Evolutionary conservation across 2,329 filamentous ascomycete genomes (phyloP).

Genomic region (Cladosporium sp.): DNA sequence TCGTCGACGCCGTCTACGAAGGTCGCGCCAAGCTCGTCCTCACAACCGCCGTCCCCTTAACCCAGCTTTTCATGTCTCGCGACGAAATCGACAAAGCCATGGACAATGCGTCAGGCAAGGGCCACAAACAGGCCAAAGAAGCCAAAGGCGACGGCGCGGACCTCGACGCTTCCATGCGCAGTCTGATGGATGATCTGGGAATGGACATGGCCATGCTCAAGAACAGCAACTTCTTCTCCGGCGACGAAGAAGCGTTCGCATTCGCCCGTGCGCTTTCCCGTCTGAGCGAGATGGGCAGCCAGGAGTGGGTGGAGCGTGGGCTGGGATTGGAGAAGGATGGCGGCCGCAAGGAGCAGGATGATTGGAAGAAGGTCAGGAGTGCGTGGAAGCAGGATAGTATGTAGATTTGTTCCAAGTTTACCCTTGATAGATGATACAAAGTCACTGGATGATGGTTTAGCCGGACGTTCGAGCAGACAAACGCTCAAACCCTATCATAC

Average conservation of each 20-base stretch:
- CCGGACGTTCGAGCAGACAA: too few species aligned
- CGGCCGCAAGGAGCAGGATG: conserved; percentile 61
- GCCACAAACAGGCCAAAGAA: conserved; percentile 21
- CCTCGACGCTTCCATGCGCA: conserved; percentile 67
- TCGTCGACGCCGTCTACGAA: conserved; percentile 96
- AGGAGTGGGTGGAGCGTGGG: conserved; percentile 88
- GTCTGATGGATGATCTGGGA: conserved; percentile 82
- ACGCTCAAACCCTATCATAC: too few species aligned
- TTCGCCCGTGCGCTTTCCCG: conserved; percentile 85
- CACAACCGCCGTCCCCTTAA: conserved; percentile 80
- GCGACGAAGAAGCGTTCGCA: conserved; percentile 94
- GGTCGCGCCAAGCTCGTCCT: conserved; percentile 88
- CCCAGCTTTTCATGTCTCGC: conserved; percentile 64
- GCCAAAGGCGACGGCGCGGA: conserved; percentile 31
- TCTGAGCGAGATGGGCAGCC: conserved; percentile 87
- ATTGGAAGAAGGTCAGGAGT: conserved; percentile 62
- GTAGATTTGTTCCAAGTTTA: conserved; percentile 34
- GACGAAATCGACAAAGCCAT: conserved; percentile 44
- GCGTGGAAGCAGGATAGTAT: conserved; percentile 66
- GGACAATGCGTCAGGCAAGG: conserved; percentile 29
- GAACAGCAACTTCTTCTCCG: conserved; percentile 80
- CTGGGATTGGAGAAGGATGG: conserved; percentile 60
- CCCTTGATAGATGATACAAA: too few species aligned
- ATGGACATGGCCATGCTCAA: conserved; percentile 82
- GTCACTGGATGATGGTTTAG: too few species aligned